A percentile compares a stretch with the other conserved stretches of the same genome.
These are phyloP conservation scores for Colletotrichum endophyticum DNA, from an alignment of 2,329 filamentous ascomycete species.

Conservation along the genomic window DNA sequence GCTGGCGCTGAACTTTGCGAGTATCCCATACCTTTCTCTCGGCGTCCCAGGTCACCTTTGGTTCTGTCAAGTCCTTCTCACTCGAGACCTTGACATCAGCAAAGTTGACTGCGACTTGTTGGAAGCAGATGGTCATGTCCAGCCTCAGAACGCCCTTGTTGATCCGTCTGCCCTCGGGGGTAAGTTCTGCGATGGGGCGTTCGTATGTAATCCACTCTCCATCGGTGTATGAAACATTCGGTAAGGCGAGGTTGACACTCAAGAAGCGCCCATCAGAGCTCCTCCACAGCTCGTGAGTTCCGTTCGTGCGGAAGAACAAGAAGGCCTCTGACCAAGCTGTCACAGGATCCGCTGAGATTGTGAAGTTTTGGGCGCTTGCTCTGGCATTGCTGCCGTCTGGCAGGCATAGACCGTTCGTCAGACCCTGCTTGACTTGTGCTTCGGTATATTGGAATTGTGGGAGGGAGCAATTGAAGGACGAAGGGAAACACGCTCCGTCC, in stretches of 20 bases:
- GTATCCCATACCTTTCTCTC: constrained; percentile 15
- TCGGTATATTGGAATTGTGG: neutral
- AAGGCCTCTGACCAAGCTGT: neutral
- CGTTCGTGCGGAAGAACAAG: neutral
- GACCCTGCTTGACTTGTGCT: neutral
- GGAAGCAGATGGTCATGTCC: constrained; percentile 22
- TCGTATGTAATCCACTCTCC: neutral
- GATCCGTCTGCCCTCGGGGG: neutral
- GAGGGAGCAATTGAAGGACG: neutral
- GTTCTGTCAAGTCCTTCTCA: constrained; percentile 18
- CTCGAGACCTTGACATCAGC: constrained; percentile 23
- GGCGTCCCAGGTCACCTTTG: constrained; percentile 17
- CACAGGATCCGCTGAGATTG: neutral
- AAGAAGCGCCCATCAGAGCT: neutral
- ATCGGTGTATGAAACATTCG: neutral
- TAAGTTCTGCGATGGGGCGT: neutral
- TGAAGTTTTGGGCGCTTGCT: neutral
- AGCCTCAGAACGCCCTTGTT: constrained; percentile 9
- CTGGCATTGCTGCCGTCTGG: neutral
- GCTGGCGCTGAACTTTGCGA: constrained; percentile 12
- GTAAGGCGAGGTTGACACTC: neutral
- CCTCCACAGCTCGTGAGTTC: neutral
- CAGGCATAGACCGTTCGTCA: neutral
- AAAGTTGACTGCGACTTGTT: constrained; percentile 18
- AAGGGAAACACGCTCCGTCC: neutral